Conservation (phyloP, 78 protist genomes). For the Andalucia godoyi region DNA sequence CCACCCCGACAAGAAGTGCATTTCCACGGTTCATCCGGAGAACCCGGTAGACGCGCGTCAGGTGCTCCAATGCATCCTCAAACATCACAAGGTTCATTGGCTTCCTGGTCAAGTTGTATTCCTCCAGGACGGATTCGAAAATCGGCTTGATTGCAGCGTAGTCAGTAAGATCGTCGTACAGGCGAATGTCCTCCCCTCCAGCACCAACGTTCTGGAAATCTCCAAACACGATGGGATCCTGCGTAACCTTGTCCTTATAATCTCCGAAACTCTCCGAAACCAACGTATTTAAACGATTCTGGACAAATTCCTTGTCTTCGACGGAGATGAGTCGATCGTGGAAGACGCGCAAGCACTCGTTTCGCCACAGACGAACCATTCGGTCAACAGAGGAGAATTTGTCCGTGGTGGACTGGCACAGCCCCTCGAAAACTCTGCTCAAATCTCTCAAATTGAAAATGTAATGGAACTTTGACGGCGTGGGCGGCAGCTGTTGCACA, state of each 20-base stretch:
- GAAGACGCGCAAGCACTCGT: slow-evolving; percentile 72
- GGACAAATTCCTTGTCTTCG: slow-evolving; percentile 15
- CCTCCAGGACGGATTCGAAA: slow-evolving; percentile 34
- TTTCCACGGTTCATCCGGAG: slow-evolving; percentile 60
- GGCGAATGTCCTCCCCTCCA: not conserved
- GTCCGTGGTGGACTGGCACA: slow-evolving; percentile 24
- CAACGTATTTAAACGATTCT: not conserved
- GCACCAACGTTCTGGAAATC: slow-evolving; percentile 32
- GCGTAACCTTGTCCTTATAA: not conserved
- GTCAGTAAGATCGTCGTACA: slow-evolving; percentile 45
- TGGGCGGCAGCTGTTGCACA: slow-evolving; percentile 54
- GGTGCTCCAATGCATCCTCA: slow-evolving; percentile 62
- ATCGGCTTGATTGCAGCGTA: slow-evolving; percentile 5
- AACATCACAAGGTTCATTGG: slow-evolving; percentile 68
- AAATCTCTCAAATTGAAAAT: slow-evolving; percentile 82
- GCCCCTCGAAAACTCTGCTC: slow-evolving; percentile 64
- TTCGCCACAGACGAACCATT: slow-evolving; percentile 59
- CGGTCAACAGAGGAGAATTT: not conserved
- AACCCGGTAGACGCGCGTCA: slow-evolving; percentile 58
- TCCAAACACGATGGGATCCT: slow-evolving; percentile 49
- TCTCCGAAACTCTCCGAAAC: slow-evolving; percentile 3
- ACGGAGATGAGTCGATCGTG: slow-evolving; percentile 45
- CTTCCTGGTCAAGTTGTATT: slow-evolving; percentile 28
- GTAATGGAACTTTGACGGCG: slow-evolving; percentile 87
- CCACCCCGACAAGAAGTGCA: slow-evolving; percentile 80